These are phyloP conservation scores for Oligophagozyma castellii DNA, from an alignment of 1,139 yeast species.

Conservation along the genomic window DNA sequence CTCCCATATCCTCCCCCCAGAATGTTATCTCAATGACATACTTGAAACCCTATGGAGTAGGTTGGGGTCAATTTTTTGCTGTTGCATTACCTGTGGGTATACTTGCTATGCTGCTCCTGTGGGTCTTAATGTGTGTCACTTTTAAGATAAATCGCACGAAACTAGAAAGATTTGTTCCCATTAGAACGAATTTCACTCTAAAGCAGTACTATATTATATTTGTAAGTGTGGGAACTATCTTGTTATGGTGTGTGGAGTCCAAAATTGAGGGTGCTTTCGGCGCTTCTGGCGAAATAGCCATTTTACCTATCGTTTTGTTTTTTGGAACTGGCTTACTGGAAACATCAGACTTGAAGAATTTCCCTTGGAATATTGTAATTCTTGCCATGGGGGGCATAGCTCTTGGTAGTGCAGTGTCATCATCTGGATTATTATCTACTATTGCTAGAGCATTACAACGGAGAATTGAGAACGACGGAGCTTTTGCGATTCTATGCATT, in stretches of 20 bases:
- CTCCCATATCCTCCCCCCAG: constrained; percentile 73
- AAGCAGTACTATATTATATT: constrained; percentile 50
- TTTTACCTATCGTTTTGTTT: constrained; percentile 50
- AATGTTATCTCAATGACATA: constrained; percentile 62
- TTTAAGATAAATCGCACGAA: constrained; percentile 35
- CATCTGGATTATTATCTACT: constrained; percentile 53
- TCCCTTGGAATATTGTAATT: constrained; percentile 66
- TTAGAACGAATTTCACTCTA: constrained; percentile 43
- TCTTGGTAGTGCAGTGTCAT: constrained; percentile 58
- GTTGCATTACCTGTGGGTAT: constrained; percentile 54
- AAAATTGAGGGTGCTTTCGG: constrained; percentile 45
- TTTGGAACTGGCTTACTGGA: constrained; percentile 59
- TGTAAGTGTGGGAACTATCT: constrained; percentile 41
- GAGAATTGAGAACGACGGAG: constrained; percentile 40
- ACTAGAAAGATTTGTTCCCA: constrained; percentile 37
- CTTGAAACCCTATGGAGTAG: constrained; percentile 45
- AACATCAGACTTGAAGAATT: constrained; percentile 53
- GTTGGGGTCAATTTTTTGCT: constrained; percentile 71
- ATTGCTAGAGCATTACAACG: constrained; percentile 46
- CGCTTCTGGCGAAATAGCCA: constrained; percentile 58
- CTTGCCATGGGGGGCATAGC: constrained; percentile 75
- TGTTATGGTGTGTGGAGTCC: constrained; percentile 59
- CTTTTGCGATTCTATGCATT: constrained; percentile 48
- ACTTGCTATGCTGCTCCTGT: constrained; percentile 37
- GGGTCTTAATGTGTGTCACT: constrained; percentile 45